A percentile compares a stretch with the other conserved stretches of the same genome.
These are phyloP conservation scores for Cardamine chenopodiifolia DNA, from an alignment of 345 rosid species.

Conservation along the genomic window DNA sequence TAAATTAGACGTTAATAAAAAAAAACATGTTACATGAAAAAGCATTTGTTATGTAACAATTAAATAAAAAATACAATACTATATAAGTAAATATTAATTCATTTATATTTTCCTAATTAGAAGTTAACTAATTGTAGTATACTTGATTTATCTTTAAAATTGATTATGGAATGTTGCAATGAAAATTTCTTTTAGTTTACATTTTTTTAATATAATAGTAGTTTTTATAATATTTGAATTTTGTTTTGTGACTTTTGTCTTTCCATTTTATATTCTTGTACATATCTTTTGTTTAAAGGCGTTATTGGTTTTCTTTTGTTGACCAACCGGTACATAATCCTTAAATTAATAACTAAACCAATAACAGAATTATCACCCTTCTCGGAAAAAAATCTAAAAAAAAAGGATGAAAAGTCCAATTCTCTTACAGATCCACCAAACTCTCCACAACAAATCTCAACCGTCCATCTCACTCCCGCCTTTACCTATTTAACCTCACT, in stretches of 20 bases:
- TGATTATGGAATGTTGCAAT: not conserved
- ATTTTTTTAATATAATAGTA: too few species aligned
- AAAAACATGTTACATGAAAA: too few species aligned
- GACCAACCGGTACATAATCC: not conserved
- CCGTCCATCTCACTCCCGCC: conserved; percentile 34
- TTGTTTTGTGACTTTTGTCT: not conserved
- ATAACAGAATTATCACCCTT: conserved; percentile 14
- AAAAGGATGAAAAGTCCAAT: conserved; percentile 29
- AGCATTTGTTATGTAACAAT: too few species aligned
- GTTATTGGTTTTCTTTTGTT: not conserved
- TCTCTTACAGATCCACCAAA: conserved; percentile 44
- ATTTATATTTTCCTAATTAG: too few species aligned
- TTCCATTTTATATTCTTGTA: not conserved
- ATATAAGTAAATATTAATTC: too few species aligned
- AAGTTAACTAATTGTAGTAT: too few species aligned
- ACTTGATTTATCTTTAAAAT: not conserved
- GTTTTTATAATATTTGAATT: too few species aligned
- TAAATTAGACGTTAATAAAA: too few species aligned
- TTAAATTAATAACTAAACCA: not conserved
- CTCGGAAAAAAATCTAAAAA: conserved; percentile 20
- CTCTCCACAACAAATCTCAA: conserved; percentile 32
- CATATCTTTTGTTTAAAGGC: not conserved
- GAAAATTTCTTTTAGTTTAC: not conserved
- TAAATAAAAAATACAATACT: too few species aligned
- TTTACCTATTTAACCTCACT: conserved; percentile 32